These are phyloP conservation scores for Cryphonectria carpinicola DNA, from an alignment of 2,329 filamentous ascomycete species.

Conservation along the genomic window DNA sequence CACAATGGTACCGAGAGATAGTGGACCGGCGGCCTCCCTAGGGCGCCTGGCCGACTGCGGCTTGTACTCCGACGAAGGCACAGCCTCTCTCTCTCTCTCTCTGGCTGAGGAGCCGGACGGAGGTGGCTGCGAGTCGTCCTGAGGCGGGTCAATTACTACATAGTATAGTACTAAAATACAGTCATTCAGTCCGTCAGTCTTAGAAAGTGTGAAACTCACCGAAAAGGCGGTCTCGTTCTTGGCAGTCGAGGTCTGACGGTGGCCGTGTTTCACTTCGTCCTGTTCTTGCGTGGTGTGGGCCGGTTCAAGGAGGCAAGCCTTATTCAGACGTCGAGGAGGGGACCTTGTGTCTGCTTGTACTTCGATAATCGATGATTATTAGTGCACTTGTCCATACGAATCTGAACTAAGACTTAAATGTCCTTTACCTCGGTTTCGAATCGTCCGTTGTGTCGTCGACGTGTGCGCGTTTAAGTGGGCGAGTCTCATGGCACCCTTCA, in stretches of 20 bases:
- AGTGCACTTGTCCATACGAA: not conserved
- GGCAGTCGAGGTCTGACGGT: slow-evolving; percentile 16
- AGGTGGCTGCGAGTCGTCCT: slow-evolving; percentile 3
- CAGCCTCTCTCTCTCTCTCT: not conserved
- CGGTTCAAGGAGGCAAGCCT: not conserved
- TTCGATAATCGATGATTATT: not conserved
- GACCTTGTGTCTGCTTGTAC: not conserved
- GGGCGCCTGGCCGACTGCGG: not conserved
- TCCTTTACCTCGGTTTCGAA: not conserved
- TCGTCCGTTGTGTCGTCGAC: not conserved
- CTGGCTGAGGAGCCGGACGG: slow-evolving; percentile 14
- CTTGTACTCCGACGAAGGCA: not conserved
- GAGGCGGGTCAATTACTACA: not conserved
- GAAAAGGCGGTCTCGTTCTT: slow-evolving; percentile 15
- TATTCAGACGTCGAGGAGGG: slow-evolving; percentile 18
- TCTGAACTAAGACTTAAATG: not conserved
- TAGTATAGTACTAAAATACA: not conserved
- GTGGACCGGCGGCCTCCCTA: not conserved
- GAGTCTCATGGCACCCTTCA: not conserved
- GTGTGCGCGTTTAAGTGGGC: too few species aligned
- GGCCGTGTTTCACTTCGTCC: slow-evolving; percentile 19
- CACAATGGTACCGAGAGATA: not conserved
- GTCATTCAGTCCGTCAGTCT: not conserved
- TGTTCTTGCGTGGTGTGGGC: not conserved
- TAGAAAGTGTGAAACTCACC: slow-evolving; percentile 15